Conservation (phyloP, 257 asterid species). For the Nyctanthes arbortristis region DNA sequence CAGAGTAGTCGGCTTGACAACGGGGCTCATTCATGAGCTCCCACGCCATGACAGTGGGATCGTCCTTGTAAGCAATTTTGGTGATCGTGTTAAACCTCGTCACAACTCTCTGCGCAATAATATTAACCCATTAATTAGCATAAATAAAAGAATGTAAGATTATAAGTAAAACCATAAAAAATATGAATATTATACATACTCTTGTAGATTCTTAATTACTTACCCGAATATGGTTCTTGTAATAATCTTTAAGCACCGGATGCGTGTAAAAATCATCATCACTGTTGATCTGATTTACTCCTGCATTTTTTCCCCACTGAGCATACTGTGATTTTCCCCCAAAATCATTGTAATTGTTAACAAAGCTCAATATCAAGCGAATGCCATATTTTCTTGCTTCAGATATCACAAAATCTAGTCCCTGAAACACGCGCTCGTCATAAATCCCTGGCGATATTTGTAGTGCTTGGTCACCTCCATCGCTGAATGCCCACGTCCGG, state of each 20-base stretch:
- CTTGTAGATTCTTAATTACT: not conserved
- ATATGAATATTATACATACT: not conserved
- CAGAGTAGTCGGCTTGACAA: constrained; percentile 48
- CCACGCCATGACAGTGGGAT: too few relatives aligned
- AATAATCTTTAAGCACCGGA: constrained; percentile 32
- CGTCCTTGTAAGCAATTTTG: constrained; percentile 41
- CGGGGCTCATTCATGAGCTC: constrained; percentile 59
- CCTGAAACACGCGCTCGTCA: constrained; percentile 72
- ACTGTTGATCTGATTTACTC: constrained; percentile 24
- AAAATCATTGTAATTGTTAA: constrained; percentile 62
- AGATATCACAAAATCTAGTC: constrained; percentile 64
- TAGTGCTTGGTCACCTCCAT: constrained; percentile 54
- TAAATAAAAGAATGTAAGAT: not conserved
- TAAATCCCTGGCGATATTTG: constrained; percentile 68
- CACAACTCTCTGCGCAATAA: constrained; percentile 42
- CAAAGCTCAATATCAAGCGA: constrained; percentile 59
- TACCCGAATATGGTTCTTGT: constrained; percentile 45
- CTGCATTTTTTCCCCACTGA: constrained; percentile 55
- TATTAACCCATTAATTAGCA: too few relatives aligned
- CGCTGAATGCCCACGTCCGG: constrained; percentile 78
- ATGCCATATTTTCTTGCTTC: constrained; percentile 64
- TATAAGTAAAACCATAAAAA: not conserved
- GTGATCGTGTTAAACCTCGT: constrained; percentile 45
- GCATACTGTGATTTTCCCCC: constrained; percentile 62
- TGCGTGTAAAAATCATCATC: constrained; percentile 55